phyloP scores from a whole-genome alignment of 352 stramenopile genomes.

The Phytopythium ostracodes region DNA sequence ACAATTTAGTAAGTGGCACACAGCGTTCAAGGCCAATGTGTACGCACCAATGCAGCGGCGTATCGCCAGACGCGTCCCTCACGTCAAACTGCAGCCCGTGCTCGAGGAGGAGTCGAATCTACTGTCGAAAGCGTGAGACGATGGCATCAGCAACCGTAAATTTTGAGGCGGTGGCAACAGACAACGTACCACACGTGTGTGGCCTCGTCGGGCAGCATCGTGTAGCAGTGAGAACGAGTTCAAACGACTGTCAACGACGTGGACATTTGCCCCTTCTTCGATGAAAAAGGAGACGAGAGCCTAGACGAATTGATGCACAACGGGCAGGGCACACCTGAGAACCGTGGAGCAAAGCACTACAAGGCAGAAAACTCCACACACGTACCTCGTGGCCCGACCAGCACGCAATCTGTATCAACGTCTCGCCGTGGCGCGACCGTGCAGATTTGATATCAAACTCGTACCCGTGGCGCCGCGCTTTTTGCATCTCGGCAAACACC shows the following conservation, averaged over 20 bases:
- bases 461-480: constrained; percentile 50
- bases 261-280: constrained; percentile 49
- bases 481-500: constrained; percentile 58
- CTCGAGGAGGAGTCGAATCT: constrained; percentile 49
- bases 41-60: constrained; percentile 60
- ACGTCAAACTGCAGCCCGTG: constrained; percentile 36
- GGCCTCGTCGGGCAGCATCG: constrained; percentile 51
- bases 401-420: constrained; percentile 63
- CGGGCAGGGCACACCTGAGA: too few relatives aligned
- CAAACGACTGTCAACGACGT: constrained; percentile 42
- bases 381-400: constrained; percentile 61
- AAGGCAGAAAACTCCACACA: not conserved
- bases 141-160: not conserved
- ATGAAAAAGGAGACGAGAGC: constrained; percentile 54
- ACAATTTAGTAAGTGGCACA: too few relatives aligned
- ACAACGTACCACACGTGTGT: constrained; percentile 38
- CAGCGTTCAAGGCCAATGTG: too few relatives aligned
- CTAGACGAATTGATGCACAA: constrained; percentile 8
- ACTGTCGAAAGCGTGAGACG: constrained; percentile 1
- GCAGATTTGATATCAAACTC: constrained; percentile 47
- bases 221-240: constrained; percentile 69
- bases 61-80: constrained; percentile 47
- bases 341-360: not conserved
- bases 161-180: not conserved
- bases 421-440: constrained; percentile 48